Conservation (phyloP, 1,284 basidiomycete genomes). For the Fistulina hepatica region DNA sequence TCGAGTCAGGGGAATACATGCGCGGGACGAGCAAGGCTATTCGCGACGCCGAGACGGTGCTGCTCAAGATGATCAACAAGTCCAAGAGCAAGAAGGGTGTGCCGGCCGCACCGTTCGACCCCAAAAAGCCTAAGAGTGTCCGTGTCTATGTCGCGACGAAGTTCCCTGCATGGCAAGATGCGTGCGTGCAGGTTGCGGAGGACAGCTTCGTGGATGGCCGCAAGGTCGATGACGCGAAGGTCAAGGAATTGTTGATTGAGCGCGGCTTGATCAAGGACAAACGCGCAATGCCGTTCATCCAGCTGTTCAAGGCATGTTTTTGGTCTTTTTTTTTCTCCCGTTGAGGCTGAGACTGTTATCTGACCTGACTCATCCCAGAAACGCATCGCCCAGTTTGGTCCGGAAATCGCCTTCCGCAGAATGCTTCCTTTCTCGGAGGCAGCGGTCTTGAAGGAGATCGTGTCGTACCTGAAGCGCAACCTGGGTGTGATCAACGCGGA, state of each 20-base stretch:
- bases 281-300: slow-evolving; percentile 90
- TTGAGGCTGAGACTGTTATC: slow-evolving; percentile 3
- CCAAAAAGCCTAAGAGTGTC: slow-evolving; percentile 76
- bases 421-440: slow-evolving; percentile 80
- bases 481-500: slow-evolving; percentile 68
- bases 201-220: slow-evolving; percentile 41
- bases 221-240: slow-evolving; percentile 78
- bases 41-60: slow-evolving; percentile 75
- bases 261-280: slow-evolving; percentile 94
- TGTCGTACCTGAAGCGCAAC: slow-evolving; percentile 79
- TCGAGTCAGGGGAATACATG: slow-evolving; percentile 79
- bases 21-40: slow-evolving; percentile 79
- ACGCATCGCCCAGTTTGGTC: slow-evolving; percentile 74
- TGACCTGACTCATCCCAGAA: slow-evolving; percentile 53
- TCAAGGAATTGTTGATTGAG: slow-evolving; percentile 59
- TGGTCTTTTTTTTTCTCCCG: slow-evolving; percentile 3
- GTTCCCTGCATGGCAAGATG: slow-evolving; percentile 93
- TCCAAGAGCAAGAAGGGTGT: slow-evolving; percentile 39
- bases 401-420: slow-evolving; percentile 78
- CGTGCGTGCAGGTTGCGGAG: slow-evolving; percentile 70
- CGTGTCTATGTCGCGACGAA: slow-evolving; percentile 82
- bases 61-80: slow-evolving; percentile 70
- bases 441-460: slow-evolving; percentile 61
- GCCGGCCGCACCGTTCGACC: slow-evolving; percentile 48
- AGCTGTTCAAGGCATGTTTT: slow-evolving; percentile 71